These are phyloP conservation scores for Globisporangium mamillatum DNA, from an alignment of 352 stramenopile genomes.

Conservation along the genomic window DNA sequence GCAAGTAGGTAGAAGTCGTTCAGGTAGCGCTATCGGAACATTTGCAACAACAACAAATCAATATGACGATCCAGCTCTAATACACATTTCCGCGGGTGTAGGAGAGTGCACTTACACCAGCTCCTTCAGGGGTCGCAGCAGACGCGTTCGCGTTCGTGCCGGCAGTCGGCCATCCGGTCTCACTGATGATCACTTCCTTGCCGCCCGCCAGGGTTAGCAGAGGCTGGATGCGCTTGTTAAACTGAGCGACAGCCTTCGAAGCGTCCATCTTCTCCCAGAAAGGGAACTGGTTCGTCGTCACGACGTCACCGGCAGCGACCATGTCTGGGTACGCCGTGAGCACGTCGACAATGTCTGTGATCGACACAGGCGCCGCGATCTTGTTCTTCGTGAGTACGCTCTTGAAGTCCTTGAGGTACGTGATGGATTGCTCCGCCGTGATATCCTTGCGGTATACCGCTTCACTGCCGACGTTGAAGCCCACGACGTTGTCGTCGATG, in stretches of 20 bases:
- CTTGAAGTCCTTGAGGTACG: slow-evolving; percentile 77
- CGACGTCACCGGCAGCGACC: slow-evolving; percentile 67
- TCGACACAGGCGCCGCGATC: slow-evolving; percentile 58
- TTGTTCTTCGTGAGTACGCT: slow-evolving; percentile 56
- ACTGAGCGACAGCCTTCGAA: slow-evolving; percentile 56
- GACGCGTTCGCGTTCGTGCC: slow-evolving; percentile 65
- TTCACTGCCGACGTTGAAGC: slow-evolving; percentile 83
- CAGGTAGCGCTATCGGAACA: slow-evolving; percentile 45
- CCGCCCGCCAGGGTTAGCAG: slow-evolving; percentile 57
- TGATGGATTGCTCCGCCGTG: slow-evolving; percentile 58
- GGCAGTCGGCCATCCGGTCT: slow-evolving; percentile 77
- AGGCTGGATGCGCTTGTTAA: slow-evolving; percentile 69
- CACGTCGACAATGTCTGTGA: slow-evolving; percentile 82
- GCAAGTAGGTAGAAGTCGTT: slow-evolving; percentile 78
- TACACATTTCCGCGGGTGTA: background rate
- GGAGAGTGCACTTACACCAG: slow-evolving; percentile 31
- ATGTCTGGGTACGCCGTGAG: slow-evolving; percentile 78
- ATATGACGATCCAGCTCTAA: slow-evolving; percentile 1
- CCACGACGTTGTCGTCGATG: slow-evolving; percentile 80
- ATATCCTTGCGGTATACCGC: slow-evolving; percentile 80
- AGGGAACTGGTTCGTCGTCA: slow-evolving; percentile 85
- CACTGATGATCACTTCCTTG: slow-evolving; percentile 80
- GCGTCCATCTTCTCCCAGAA: slow-evolving; percentile 77
- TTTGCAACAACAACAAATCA: background rate
- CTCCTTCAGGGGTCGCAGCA: slow-evolving; percentile 47